These are phyloP conservation scores for Hsuehochloa calcarea DNA, from an alignment of 176 grass and related monocot genomes.

Conservation along the genomic window DNA sequence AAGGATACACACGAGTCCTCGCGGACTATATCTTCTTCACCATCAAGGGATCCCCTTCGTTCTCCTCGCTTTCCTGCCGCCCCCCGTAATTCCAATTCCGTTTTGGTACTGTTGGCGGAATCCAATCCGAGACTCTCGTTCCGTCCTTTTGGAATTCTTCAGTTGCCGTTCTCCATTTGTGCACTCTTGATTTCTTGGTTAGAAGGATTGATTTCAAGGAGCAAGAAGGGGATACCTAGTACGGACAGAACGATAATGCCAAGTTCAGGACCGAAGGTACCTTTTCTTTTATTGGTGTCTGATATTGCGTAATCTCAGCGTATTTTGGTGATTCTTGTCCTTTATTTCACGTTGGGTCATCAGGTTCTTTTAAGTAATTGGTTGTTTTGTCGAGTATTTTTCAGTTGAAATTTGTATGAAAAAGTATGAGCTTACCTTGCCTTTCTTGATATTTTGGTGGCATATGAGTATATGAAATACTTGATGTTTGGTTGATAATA, in stretches of 20 bases:
- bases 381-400: background rate
- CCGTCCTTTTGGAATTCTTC: background rate
- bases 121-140: background rate
- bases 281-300: background rate
- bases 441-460: background rate
- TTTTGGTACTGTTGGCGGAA: background rate
- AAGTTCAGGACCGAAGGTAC: slow-evolving; percentile 32
- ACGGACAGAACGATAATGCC: slow-evolving; percentile 14
- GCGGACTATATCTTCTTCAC: slow-evolving; percentile 11
- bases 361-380: background rate
- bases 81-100: no score
- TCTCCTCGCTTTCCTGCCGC: background rate
- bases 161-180: background rate
- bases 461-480: background rate
- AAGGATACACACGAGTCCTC: background rate
- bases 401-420: background rate
- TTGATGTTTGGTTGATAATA: background rate
- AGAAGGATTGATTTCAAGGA: background rate
- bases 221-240: background rate
- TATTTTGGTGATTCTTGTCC: background rate
- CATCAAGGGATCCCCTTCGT: slow-evolving; percentile 22
- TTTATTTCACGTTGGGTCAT: background rate
- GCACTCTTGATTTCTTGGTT: background rate
- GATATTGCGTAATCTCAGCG: background rate
- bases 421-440: background rate